Conservation (phyloP, 164 flowering plant species). For the Saururus chinensis region DNA sequence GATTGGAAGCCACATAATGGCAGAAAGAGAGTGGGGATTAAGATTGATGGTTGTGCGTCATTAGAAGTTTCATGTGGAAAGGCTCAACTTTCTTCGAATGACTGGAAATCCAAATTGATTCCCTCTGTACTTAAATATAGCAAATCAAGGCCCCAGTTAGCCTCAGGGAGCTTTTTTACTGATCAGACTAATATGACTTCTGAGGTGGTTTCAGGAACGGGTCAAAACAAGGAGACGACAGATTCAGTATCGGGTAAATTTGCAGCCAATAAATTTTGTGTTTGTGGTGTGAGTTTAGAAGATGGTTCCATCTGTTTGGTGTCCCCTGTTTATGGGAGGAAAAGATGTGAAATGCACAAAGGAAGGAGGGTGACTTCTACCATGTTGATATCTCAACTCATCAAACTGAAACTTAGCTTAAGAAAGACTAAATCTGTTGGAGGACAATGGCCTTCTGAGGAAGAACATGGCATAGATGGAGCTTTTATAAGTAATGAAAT, state of each 20-base stretch:
- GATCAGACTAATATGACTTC: constrained; percentile 9
- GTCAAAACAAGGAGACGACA: not conserved
- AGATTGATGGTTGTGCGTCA: constrained; percentile 25
- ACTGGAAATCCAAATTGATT: constrained; percentile 7
- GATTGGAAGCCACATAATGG: constrained; percentile 11
- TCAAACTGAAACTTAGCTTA: not conserved
- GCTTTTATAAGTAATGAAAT: not conserved
- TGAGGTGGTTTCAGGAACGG: constrained; percentile 12
- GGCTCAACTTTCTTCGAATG: constrained; percentile 8
- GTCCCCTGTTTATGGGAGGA: constrained; percentile 17
- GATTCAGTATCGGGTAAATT: not conserved
- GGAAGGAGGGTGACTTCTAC: constrained; percentile 7
- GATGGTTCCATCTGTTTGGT: constrained; percentile 22
- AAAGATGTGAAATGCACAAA: constrained; percentile 14
- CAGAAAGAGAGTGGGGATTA: constrained; percentile 47
- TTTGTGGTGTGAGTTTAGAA: constrained; percentile 12
- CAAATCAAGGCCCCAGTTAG: constrained; percentile 37
- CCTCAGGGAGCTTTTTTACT: constrained; percentile 9
- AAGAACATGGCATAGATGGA: not conserved
- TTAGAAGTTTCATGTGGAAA: not conserved
- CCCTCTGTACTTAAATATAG: constrained; percentile 32
- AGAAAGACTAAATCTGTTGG: not conserved
- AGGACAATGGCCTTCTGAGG: not conserved
- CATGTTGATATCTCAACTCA: not conserved
- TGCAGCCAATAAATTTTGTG: not conserved